These are phyloP conservation scores for Solanum gandarillasii DNA, from an alignment of 257 asterid species.

Conservation along the genomic window DNA sequence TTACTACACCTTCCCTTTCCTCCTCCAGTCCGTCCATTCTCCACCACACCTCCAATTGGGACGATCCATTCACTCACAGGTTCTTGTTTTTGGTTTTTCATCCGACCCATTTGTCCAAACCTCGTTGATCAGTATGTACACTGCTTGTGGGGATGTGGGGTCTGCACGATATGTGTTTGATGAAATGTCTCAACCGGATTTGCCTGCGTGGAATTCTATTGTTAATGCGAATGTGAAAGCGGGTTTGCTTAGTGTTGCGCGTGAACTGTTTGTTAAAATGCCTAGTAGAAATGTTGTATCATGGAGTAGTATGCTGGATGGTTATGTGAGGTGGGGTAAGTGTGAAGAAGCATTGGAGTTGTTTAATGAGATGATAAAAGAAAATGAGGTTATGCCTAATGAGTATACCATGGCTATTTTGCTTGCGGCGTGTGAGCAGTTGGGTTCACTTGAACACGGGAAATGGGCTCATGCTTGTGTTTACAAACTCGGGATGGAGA, in stretches of 20 bases:
- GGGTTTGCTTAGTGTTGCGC: conserved; percentile 2
- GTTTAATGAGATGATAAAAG: background rate
- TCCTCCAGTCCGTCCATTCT: conserved; percentile 2
- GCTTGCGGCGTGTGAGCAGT: conserved; percentile 11
- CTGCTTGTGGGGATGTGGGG: background rate
- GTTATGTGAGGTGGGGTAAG: conserved; percentile 9
- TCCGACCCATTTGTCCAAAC: conserved; percentile 1
- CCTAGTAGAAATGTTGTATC: conserved; percentile 2
- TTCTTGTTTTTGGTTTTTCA: background rate
- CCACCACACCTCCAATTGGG: conserved; percentile 1
- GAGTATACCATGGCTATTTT: conserved; percentile 11
- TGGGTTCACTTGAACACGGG: conserved; percentile 11
- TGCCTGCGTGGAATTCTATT: conserved; percentile 11
- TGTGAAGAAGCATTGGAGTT: conserved; percentile 2
- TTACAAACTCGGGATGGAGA: background rate
- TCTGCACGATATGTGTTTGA: conserved; percentile 1
- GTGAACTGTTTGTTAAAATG: conserved; percentile 1
- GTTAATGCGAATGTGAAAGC: conserved; percentile 6
- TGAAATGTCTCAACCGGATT: conserved; percentile 7
- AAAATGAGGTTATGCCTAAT: conserved; percentile 1
- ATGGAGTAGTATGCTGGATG: conserved; percentile 17
- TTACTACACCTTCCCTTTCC: conserved; percentile 15
- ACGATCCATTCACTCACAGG: background rate
- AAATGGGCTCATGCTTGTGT: conserved; percentile 8
- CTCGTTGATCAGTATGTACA: conserved; percentile 6